Evolutionary conservation across 768 basidiomycete genomes (phyloP), one percentile per base, ranked within the genome.

Genomic region (Tubosaeta sp.): DNA sequence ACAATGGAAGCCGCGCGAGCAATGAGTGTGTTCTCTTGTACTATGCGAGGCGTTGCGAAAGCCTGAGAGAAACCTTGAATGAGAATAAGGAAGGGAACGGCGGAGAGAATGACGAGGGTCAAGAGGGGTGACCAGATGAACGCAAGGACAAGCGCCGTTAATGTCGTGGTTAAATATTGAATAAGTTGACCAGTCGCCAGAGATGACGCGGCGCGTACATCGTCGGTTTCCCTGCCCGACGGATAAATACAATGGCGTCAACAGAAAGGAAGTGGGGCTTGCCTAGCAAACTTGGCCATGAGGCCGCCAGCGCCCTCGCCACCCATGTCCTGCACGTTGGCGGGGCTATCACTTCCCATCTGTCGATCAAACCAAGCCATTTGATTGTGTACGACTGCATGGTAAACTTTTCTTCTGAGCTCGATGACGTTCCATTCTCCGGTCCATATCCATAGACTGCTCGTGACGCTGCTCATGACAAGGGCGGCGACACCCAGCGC

Each of bases 311-410:
- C 91, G 38, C 77, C 67, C 31, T 68, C 71, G 32, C 77, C 74
- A 42, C 52, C 52, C 35, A 57, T 54, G 58, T 68, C 70, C 41
- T 73, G 66, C 56, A 66, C 62, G 48, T 65, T 57, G 7, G 70
- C 72, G 22, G 75, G 68, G 35, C 75, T 76, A 22, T 82, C 83
- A 9, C 72, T 70, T 48, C 81, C 83, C 78, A 87, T 85, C 51
- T 88, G 84, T 37, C 80, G 69, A 70, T 97, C 94, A 65, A 92
- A 97, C 94, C 95, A 97, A n/a, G 77, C 76, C 81, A 95, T 86
- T 19, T 85, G 84, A 62, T 85, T 86, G 22, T 62, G 64, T 14
- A 82, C 77, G 26, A 97, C 81, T 2, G 83, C 79, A 4, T 66
- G 62, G 64, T 89, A 95, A 6, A 95, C 86, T 44, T 73, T 72